Percentiles rank a stretch among this genome's conserved stretches.
Conservation (phyloP, 1,284 basidiomycete species). For the Malassezia yamatoensis region DNA sequence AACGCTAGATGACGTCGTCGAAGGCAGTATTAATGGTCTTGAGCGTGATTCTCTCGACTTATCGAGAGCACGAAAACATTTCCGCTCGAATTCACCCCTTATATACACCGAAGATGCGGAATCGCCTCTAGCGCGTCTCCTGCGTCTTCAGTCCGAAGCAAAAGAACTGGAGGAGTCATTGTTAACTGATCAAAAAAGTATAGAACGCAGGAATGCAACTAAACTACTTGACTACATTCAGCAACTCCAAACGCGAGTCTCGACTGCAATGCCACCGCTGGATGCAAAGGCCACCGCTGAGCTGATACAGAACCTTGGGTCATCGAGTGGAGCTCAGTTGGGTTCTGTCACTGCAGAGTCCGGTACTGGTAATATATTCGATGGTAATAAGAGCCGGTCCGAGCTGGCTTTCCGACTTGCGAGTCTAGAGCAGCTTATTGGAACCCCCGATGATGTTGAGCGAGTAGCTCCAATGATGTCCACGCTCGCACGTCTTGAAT, state of each 20-base stretch:
- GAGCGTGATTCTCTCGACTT: slow-evolving; percentile 1
- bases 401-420: not conserved
- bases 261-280: not conserved
- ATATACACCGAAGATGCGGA: not conserved
- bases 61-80: not conserved
- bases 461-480: slow-evolving; percentile 61
- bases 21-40: not conserved
- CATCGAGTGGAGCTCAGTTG: not conserved
- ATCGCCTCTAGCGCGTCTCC: slow-evolving; percentile 2
- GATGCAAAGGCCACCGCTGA: not conserved
- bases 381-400: not conserved
- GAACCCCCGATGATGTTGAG: not conserved
- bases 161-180: slow-evolving; percentile 2
- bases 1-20: not conserved
- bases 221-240: slow-evolving; percentile 1
- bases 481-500: slow-evolving; percentile 69
- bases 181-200: not conserved
- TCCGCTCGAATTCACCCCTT: not conserved
- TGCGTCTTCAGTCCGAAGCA: slow-evolving; percentile 10
- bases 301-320: not conserved
- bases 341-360: too few species aligned
- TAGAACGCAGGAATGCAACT: not conserved
- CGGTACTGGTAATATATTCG: too few species aligned
- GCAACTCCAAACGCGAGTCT: not conserved
- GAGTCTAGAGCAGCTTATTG: slow-evolving; percentile 6